Evolutionary conservation across 805 yeast genomes (phyloP), one percentile per base, ranked within the genome.

Genomic region (Candida maris): DNA sequence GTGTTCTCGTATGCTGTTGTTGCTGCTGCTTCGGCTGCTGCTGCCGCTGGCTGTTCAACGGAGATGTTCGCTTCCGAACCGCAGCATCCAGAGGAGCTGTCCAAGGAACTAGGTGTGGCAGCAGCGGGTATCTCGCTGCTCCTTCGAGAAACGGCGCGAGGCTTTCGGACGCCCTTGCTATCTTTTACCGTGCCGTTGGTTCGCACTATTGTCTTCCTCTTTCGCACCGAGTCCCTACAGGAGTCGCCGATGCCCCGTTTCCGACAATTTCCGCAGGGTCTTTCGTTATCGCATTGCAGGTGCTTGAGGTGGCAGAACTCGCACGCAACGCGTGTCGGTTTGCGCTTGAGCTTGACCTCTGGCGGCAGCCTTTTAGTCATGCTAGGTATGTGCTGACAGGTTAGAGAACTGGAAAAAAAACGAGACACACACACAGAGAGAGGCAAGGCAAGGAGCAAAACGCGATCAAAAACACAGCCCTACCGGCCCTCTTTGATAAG

Each of bases 231-330:
- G 52, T 81, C 85, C 24, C 61, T 63, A 55, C 93, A 83, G 9
- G 65, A 49, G 36, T 66, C 71, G 2, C 43, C 45, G n/a, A 76
- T 54, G 16, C 76, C 75, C 38, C 89, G 59, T 52, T 81, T 82
- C 15, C 68, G 49, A 59, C 93, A 83, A 53, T 83, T 83, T 45
- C 70, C 70, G 49, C 91, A 83, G 0, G 93, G 91, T 39, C 93
- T 61, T 19, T 70, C 67, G 38, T 72, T 62, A 42, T 82, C 84
- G 56, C 91, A 83, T 48, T 82, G 89, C 10, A 83, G 65, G 49
- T 82, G 93, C 45, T 83, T 83, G 18, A 69, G 60, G 52, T 82
- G 87, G 56, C 91, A 83, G 52, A 81, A 80, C 14, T 68, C 68
- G 51, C 93, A 83, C 2, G 91, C 93, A 30, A 81, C 68, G 6